These are phyloP conservation scores for Quercus mongolica DNA, from an alignment of 306 rosid species.

Conservation along the genomic window DNA sequence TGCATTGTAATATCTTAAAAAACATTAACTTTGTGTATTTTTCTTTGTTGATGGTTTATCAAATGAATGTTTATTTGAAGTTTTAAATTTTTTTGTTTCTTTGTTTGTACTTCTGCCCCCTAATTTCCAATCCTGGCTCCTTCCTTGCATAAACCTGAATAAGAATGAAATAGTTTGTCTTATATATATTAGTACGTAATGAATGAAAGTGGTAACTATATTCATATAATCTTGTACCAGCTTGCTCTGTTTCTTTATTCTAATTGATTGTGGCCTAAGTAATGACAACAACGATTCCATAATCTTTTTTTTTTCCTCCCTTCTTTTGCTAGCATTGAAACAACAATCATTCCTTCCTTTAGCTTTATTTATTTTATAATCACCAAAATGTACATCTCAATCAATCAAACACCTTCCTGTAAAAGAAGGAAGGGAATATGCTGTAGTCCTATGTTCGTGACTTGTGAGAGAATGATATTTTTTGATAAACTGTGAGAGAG, in stretches of 20 bases:
- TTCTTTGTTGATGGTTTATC: too few species aligned
- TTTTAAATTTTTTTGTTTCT: too few species aligned
- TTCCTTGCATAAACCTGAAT: too few species aligned
- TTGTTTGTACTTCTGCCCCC: too few species aligned
- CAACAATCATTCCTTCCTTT: neutral
- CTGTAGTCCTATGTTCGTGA: neutral
- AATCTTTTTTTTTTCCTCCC: neutral
- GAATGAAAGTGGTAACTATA: too few species aligned
- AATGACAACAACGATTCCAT: conserved; percentile 21
- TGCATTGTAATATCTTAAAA: too few species aligned
- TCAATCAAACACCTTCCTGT: conserved; percentile 1
- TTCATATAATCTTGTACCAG: neutral
- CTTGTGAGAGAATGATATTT: neutral
- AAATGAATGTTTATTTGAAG: too few species aligned
- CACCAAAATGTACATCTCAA: neutral
- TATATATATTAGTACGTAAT: neutral
- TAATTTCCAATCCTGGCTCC: rapidly evolving
- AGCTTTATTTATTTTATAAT: neutral
- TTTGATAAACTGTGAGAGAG: neutral
- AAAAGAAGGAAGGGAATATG: neutral
- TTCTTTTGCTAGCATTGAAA: neutral
- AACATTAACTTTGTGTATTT: too few species aligned
- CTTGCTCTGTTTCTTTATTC: neutral
- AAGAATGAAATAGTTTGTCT: too few species aligned
- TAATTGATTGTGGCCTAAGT: conserved; percentile 11